These are phyloP conservation scores for Trichoderma pleuroti DNA, from an alignment of 2,329 filamentous ascomycete genomes.

Conservation along the genomic window DNA sequence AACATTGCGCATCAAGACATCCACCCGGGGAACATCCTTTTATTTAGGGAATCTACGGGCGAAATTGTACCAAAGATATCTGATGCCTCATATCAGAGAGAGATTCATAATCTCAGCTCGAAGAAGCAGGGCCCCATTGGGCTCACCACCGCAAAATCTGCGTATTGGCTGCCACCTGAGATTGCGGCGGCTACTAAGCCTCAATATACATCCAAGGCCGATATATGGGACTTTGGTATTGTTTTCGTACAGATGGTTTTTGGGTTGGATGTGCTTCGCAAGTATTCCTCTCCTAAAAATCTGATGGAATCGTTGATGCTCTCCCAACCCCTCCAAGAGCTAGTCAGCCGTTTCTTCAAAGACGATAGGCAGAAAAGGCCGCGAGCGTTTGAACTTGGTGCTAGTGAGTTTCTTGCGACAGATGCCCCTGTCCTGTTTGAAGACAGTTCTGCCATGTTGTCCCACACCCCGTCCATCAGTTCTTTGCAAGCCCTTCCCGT, in stretches of 20 bases:
- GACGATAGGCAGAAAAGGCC: slow-evolving; percentile 78
- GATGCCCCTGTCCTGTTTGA: slow-evolving; percentile 57
- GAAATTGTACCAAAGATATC: slow-evolving; percentile 71
- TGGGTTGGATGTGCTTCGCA: slow-evolving; percentile 70
- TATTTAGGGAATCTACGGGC: slow-evolving; percentile 67
- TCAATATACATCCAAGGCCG: slow-evolving; percentile 72
- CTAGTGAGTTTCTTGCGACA: slow-evolving; percentile 63
- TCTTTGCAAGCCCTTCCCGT: slow-evolving; percentile 43
- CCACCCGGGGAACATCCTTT: slow-evolving; percentile 73
- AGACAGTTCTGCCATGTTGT: slow-evolving; percentile 39
- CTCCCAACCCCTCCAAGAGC: slow-evolving; percentile 71
- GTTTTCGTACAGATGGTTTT: slow-evolving; percentile 93
- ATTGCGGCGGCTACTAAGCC: slow-evolving; percentile 59
- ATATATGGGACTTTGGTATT: slow-evolving; percentile 93
- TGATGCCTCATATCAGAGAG: slow-evolving; percentile 67
- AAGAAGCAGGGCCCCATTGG: slow-evolving; percentile 51
- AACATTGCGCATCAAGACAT: slow-evolving; percentile 82
- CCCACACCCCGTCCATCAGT: slow-evolving; percentile 41
- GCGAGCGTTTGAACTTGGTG: slow-evolving; percentile 70
- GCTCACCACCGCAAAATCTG: slow-evolving; percentile 63
- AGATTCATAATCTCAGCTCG: slow-evolving; percentile 59
- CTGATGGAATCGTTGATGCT: slow-evolving; percentile 69
- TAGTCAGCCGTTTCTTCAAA: slow-evolving; percentile 81
- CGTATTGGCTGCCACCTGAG: slow-evolving; percentile 82
- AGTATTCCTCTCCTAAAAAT: slow-evolving; percentile 73